Evolutionary conservation across 1,284 basidiomycete genomes (phyloP), one percentile per base, ranked within the genome.

Genomic region (Ganoderma resinaceum): DNA sequence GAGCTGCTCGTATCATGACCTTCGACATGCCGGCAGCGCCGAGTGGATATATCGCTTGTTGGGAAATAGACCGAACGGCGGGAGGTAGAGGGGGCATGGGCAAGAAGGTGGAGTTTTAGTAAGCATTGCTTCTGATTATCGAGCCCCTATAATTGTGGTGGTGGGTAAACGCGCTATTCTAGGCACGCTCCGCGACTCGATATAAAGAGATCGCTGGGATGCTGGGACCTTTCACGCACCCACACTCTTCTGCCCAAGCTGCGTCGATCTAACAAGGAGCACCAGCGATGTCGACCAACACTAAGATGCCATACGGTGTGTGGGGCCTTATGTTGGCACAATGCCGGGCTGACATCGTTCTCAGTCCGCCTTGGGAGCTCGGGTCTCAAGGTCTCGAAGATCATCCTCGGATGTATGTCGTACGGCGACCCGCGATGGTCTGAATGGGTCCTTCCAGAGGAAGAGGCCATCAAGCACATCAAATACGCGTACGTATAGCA

Each of bases 321-420:
- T 60, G 20, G 8, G n/a, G 18, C 16, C 20, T 7, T 9, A 4
- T 23, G 14, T 2, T 9, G 20, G 18, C 31, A 8, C 33, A 20
- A 16, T 33, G 8, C 6, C 23, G 11, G 55, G 18, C 33, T 37
- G 18, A 58, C 55, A 2, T 35, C 18, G 55, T 8, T 37, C 55
- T 3, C 62, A 82, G 83, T 84, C 29, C 78, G 82, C 14, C 79
- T 86, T 14, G 85, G 85, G 23, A 82, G 82, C 63, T 83, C 81
- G 7, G 85, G 84, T 1, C 76, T 86, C 61, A 84, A 85, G 70
- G 82, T 83, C 18, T 82, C 82, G 12, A 80, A 76, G 70, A 78
- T 84, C 68, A 83, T 85, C 72, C 75, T 85, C 5, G 83, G 83
- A 12, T 81, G 80, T 68, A 85, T 85, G 83, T 76, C 75, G 16